A percentile compares a stretch with the other conserved stretches of the same genome.
phyloP scores from a whole-genome alignment of 495 filamentous ascomycete genomes.

The Sordaria brevicollis region DNA sequence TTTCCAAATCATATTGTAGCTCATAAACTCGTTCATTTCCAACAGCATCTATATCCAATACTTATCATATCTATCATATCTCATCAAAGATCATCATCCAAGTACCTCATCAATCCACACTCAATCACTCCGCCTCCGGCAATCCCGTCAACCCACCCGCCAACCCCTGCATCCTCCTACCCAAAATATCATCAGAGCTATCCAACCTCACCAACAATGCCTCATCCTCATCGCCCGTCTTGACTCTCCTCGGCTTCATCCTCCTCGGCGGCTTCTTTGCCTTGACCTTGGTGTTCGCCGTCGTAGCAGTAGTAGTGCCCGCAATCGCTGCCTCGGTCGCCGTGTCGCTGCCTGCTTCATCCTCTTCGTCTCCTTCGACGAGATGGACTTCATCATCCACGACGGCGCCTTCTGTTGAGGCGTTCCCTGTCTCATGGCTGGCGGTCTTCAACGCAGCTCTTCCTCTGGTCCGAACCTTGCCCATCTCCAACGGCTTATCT shows the following conservation, averaged over 20 bases:
- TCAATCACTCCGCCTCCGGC: constrained; percentile 31
- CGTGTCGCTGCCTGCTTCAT: constrained; percentile 1
- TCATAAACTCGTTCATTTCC: not conserved
- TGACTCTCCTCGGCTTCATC: constrained; percentile 25
- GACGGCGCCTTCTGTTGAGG: not conserved
- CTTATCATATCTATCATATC: not conserved
- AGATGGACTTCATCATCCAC: not conserved
- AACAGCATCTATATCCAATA: not conserved
- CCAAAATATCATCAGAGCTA: constrained; percentile 76
- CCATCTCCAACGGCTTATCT: constrained; percentile 70
- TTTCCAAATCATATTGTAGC: no score
- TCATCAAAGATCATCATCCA: not conserved
- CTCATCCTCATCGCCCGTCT: constrained; percentile 28
- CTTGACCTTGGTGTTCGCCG: constrained; percentile 17
- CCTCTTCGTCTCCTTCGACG: not conserved
- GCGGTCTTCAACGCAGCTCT: not conserved
- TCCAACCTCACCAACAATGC: constrained; percentile 62
- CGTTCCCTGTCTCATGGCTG: not conserved
- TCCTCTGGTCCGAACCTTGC: not conserved
- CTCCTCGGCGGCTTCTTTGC: constrained; percentile 11
- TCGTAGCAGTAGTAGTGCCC: not conserved
- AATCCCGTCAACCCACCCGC: constrained; percentile 67
- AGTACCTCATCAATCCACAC: not conserved
- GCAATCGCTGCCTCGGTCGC: not conserved
- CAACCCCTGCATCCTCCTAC: constrained; percentile 75